Percentiles rank a stretch among this genome's conserved stretches.
phyloP scores from a whole-genome alignment of 164 flowering plant species.

The Malania oleifera region DNA sequence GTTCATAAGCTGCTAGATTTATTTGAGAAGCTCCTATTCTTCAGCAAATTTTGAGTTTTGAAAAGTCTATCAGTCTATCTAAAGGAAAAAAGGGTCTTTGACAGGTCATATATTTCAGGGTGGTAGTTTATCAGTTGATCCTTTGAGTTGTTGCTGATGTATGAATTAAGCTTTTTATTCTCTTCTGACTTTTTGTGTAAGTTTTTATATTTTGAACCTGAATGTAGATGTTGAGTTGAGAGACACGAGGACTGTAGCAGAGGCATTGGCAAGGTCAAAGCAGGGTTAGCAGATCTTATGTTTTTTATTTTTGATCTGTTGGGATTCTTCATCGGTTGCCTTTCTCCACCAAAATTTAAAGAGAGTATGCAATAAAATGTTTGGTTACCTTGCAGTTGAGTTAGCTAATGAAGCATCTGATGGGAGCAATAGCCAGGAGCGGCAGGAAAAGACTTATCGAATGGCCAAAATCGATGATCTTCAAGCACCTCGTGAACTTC shows the following conservation, averaged over 20 bases:
- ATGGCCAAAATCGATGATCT: constrained; percentile 91
- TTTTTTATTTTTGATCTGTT: constrained; percentile 8
- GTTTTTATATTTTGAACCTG: constrained; percentile 12
- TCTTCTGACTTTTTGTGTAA: neutral
- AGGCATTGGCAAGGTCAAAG: constrained; percentile 76
- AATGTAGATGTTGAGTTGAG: constrained; percentile 59
- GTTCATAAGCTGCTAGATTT: neutral
- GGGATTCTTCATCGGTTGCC: neutral
- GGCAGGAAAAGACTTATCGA: constrained; percentile 41
- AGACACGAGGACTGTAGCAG: constrained; percentile 83
- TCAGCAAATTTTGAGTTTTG: neutral
- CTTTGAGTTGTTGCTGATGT: neutral
- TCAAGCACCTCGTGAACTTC: constrained; percentile 61
- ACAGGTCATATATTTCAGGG: no score
- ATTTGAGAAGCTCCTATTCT: neutral
- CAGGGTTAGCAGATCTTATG: constrained; percentile 43
- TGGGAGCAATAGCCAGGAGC: constrained; percentile 37
- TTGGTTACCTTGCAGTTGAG: constrained; percentile 34
- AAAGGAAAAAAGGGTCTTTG: no score
- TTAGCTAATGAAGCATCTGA: constrained; percentile 46
- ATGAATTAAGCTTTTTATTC: no score
- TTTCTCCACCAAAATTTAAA: neutral
- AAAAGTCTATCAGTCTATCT: neutral
- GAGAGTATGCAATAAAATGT: neutral
- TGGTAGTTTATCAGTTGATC: no score